These are phyloP conservation scores for Batrachochytrium dendrobatidis DNA, from an alignment of 371 early-diverging fungal species.

Conservation along the genomic window DNA sequence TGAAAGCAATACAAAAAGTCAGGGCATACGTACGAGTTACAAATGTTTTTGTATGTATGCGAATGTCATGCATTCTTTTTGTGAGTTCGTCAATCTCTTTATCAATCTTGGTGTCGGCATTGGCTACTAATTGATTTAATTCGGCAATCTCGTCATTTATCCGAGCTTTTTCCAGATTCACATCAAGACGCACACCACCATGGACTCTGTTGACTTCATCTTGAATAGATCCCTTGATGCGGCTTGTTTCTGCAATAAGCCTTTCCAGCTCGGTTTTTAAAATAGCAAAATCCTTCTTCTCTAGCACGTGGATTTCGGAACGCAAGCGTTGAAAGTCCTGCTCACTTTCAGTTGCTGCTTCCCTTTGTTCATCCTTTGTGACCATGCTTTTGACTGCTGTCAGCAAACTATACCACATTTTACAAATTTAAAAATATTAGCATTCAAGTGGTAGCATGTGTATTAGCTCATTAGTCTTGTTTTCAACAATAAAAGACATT, in stretches of 20 bases:
- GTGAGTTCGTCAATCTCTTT: constrained; percentile 21
- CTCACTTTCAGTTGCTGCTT: constrained; percentile 58
- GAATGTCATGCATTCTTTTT: constrained; percentile 18
- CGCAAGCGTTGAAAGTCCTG: constrained; percentile 80
- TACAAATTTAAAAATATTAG: not conserved
- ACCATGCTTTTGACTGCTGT: constrained; percentile 6
- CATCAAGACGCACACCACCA: constrained; percentile 78
- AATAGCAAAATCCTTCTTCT: constrained; percentile 77
- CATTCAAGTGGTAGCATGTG: not conserved
- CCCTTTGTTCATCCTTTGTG: constrained; percentile 14
- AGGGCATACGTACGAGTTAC: constrained; percentile 25
- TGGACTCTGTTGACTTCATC: constrained; percentile 80
- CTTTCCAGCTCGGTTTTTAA: constrained; percentile 78
- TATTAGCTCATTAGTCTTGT: not conserved
- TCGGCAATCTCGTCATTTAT: constrained; percentile 66
- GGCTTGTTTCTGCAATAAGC: constrained; percentile 65
- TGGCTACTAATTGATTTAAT: constrained; percentile 18
- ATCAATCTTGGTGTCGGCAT: constrained; percentile 31
- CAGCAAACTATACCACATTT: constrained; percentile 10
- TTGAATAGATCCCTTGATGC: constrained; percentile 64
- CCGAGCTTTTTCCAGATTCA: constrained; percentile 86
- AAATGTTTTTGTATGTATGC: constrained; percentile 19
- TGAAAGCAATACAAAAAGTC: no score
- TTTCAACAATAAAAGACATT: not conserved
- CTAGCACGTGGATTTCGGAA: constrained; percentile 75